Conservation (phyloP, 352 stramenopile species). For the Pythium rhizo-oryzae region DNA sequence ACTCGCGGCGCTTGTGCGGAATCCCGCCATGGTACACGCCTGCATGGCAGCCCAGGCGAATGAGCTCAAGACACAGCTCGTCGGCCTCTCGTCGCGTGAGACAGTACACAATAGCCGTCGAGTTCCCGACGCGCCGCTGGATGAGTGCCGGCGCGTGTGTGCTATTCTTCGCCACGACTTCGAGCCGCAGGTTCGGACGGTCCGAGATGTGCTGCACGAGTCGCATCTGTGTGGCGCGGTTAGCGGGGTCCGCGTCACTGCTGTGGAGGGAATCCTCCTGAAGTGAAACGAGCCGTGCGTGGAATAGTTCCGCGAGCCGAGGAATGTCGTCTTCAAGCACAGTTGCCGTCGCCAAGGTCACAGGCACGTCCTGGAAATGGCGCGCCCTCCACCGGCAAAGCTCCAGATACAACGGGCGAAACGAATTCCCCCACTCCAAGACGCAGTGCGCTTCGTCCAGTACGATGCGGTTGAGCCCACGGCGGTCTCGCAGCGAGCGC, state of each 20-base stretch:
- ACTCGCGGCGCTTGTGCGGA: constrained; percentile 55
- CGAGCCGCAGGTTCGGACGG: constrained; percentile 60
- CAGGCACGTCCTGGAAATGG: constrained; percentile 47
- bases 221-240: constrained; percentile 38
- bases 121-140: constrained; percentile 30
- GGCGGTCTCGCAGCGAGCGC: constrained; percentile 21
- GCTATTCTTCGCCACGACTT: constrained; percentile 55
- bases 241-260: constrained; percentile 34
- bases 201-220: constrained; percentile 70
- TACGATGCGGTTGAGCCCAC: constrained; percentile 55
- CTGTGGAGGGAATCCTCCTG: background rate
- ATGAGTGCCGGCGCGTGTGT: constrained; percentile 34
- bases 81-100: constrained; percentile 73
- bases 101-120: constrained; percentile 72
- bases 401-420: constrained; percentile 72
- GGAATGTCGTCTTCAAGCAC: constrained; percentile 66
- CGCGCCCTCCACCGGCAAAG: constrained; percentile 57
- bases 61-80: constrained; percentile 52
- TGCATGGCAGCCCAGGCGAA: constrained; percentile 50
- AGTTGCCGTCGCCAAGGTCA: constrained; percentile 78
- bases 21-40: constrained; percentile 81
- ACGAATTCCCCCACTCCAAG: constrained; percentile 79
- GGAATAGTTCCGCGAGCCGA: constrained; percentile 56
- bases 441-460: constrained; percentile 83
- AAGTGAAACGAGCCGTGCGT: constrained; percentile 30